Base-by-base conservation (phyloP, 257 asterid species). In the Capsicum chinense region DNA sequence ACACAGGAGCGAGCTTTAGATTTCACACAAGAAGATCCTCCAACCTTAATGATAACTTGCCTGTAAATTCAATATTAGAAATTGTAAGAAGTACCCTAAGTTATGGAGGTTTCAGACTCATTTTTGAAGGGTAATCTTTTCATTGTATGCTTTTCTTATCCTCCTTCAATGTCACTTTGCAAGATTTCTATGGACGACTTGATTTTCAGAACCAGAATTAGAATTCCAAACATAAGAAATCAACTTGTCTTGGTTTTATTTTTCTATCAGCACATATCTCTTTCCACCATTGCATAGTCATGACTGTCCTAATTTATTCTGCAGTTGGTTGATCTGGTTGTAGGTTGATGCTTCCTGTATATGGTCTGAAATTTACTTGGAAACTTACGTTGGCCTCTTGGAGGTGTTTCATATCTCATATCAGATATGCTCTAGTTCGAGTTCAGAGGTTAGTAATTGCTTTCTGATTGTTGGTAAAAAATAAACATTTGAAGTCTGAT, bases 261-360 rank as follows among this genome's bases (percentile, higher is more conserved):
- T 56, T n/a, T 83, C 57, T 56, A 33, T 13, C 37, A 15, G 66
- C 39, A 19, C 26, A 37, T 15, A 13, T 62, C 19, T 44, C 63
- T 83, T 69, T 52, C 68, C 16, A 13, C 64, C 83, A 52, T 52
- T 47, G 33, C 73, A 60, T 76, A 59, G 54, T 60, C 83, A 78
- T 69, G 60, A 79, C 64, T 59, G 8, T 37, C 54, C 56, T 67
- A 35, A 62, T 84, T 82, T 89, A 62, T 83, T 58, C 47, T 83
- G 62, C 69, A 14, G 39, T 79, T 89, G 63, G 59, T 81, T 87
- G 69, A 76, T 76, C 21, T 71, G 79, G 71, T 84, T 88, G 88
- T 87, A 95, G 98, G 97, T 91, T 94, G 94, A 85, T 86, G 89
- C 94, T 93, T 90, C 93, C 97, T 17, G 42, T 86, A 87, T 86